These are phyloP conservation scores for Gynostemma pentaphyllum DNA, from an alignment of 306 rosid genomes.

Conservation along the genomic window DNA sequence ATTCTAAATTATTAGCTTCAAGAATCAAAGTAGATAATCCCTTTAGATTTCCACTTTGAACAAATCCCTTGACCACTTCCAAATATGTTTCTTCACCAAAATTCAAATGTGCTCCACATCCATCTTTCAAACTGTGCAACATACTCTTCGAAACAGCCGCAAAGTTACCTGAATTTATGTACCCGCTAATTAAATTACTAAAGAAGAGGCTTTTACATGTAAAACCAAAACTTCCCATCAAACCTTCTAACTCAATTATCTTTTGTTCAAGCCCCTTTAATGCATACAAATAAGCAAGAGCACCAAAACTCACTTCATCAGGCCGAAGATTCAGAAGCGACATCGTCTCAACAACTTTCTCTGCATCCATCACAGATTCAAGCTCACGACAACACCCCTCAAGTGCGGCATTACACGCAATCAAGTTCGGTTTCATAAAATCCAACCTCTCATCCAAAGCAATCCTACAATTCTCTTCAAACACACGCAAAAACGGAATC, in stretches of 20 bases:
- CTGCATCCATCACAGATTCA: constrained; percentile 59
- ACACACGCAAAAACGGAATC: constrained; percentile 44
- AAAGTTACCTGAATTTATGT: constrained; percentile 53
- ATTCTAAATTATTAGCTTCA: constrained; percentile 64
- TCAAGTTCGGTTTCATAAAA: constrained; percentile 61
- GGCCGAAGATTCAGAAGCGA: constrained; percentile 50
- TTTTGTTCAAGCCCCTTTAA: constrained; percentile 55
- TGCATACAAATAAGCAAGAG: constrained; percentile 81
- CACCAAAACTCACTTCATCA: constrained; percentile 61
- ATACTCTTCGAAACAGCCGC: constrained; percentile 46
- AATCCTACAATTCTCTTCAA: constrained; percentile 63
- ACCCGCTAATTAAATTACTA: constrained; percentile 55
- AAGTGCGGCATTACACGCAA: constrained; percentile 74
- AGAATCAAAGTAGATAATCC: constrained; percentile 56
- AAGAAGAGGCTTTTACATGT: constrained; percentile 24
- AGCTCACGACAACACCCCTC: constrained; percentile 70
- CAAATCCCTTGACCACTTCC: constrained; percentile 52
- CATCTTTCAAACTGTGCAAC: constrained; percentile 44
- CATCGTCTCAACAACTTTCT: constrained; percentile 57
- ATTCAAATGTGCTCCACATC: constrained; percentile 23
- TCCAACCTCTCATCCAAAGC: constrained; percentile 59
- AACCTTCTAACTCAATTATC: constrained; percentile 42
- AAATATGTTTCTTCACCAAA: constrained; percentile 54
- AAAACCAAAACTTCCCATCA: constrained; percentile 54
- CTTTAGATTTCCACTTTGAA: constrained; percentile 41